phyloP scores from a whole-genome alignment of 495 filamentous ascomycete genomes.

The Recurvomyces mirabilis region DNA sequence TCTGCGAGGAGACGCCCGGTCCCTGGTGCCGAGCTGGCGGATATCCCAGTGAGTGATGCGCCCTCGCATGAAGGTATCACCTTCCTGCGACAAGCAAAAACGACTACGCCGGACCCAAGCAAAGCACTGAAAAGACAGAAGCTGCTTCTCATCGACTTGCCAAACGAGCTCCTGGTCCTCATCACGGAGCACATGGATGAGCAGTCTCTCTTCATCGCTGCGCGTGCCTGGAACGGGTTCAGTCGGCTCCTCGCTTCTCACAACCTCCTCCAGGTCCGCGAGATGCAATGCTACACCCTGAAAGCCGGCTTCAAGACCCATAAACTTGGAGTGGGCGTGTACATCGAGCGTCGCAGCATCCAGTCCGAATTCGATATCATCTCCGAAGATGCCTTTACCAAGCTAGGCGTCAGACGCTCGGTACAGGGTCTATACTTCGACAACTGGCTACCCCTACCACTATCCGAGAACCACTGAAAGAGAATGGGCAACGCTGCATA shows the following conservation, averaged over 20 bases:
- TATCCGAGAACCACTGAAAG: constrained; percentile 38
- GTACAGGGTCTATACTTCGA: constrained; percentile 34
- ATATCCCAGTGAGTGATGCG: no score
- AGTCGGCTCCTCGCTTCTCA: constrained; percentile 28
- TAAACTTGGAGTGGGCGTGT: constrained; percentile 39
- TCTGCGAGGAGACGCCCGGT: no score
- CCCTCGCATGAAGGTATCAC: no score
- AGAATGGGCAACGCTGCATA: constrained; percentile 24
- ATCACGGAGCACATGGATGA: constrained; percentile 29
- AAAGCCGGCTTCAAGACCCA: constrained; percentile 33
- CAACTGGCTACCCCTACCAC: constrained; percentile 36
- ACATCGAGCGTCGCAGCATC: constrained; percentile 15
- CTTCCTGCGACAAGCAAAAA: not conserved
- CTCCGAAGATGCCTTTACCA: constrained; percentile 31
- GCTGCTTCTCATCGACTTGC: constrained; percentile 25
- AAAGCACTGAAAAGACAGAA: constrained; percentile 3
- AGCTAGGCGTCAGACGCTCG: constrained; percentile 28
- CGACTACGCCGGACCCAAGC: not conserved
- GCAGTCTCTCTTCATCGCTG: constrained; percentile 31
- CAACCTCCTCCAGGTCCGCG: constrained; percentile 36
- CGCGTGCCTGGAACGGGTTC: constrained; percentile 32
- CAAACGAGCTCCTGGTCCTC: constrained; percentile 21
- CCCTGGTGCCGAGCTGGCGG: no score
- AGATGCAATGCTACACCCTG: constrained; percentile 42
- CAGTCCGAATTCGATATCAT: constrained; percentile 42